These are phyloP conservation scores for Mucor sp. DNA, from an alignment of 371 early-diverging fungal genomes.

Conservation along the genomic window DNA sequence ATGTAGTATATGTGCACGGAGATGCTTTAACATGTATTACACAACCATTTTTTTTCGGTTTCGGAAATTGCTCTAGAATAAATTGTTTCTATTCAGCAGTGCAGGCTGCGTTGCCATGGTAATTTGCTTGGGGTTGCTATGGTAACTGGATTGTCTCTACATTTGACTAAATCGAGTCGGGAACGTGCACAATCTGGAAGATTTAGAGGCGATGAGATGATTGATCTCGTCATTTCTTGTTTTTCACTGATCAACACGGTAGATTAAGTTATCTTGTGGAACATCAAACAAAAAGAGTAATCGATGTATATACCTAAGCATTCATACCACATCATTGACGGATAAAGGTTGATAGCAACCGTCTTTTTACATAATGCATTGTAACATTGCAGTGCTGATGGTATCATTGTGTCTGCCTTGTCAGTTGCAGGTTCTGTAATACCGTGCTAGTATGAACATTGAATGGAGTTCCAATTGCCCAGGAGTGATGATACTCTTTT, in stretches of 20 bases:
- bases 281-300: not conserved
- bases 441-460: too few relatives aligned
- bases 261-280: not conserved
- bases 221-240: not conserved
- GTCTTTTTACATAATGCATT: too few relatives aligned
- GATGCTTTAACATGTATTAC: not conserved
- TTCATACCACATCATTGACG: not conserved
- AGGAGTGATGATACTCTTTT: too few relatives aligned
- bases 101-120: not conserved
- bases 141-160: not conserved
- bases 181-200: not conserved
- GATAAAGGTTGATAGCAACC: not conserved
- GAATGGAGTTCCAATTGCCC: too few relatives aligned
- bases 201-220: not conserved
- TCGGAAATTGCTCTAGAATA: constrained; percentile 1
- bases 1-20: not conserved
- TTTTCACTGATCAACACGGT: not conserved
- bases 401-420: too few relatives aligned
- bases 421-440: too few relatives aligned
- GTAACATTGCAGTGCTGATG: too few relatives aligned
- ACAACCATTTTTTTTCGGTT: not conserved
- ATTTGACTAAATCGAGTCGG: not conserved
- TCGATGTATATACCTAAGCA: not conserved
- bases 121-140: not conserved
- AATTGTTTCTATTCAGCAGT: not conserved